Evolutionary conservation across 108 stramenopile species (phyloP).

Genomic region (Nitzschia sp.): DNA sequence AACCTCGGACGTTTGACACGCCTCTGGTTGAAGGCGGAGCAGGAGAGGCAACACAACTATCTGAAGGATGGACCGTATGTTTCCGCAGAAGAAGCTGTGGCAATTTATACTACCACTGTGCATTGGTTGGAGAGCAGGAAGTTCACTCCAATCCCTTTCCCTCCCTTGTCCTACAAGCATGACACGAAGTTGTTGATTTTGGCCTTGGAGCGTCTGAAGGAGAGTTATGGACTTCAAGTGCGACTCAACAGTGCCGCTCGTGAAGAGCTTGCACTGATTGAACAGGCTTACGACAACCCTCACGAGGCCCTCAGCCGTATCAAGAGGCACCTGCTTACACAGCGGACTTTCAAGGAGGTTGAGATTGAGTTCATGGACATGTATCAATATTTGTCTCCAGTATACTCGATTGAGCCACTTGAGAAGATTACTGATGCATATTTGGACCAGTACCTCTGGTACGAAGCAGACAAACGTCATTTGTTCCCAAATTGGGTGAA

Average conservation of each 20-base stretch:
- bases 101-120: slow-evolving; percentile 99
- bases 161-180: slow-evolving; percentile 99
- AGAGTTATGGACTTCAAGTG: slow-evolving; percentile 90
- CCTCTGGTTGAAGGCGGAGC: slow-evolving; percentile 99
- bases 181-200: slow-evolving; percentile 99
- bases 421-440: slow-evolving; percentile 99
- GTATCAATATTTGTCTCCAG: slow-evolving; percentile 95
- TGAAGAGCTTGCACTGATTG: slow-evolving; percentile 97
- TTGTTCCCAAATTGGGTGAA: slow-evolving; percentile 97
- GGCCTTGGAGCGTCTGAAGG: slow-evolving; percentile 98
- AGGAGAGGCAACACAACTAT: slow-evolving; percentile 99
- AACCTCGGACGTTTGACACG: slow-evolving; percentile 97
- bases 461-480: slow-evolving; percentile 98
- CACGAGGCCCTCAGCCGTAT: slow-evolving; percentile 98
- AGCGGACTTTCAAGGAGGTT: slow-evolving; percentile 99
- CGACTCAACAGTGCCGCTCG: slow-evolving; percentile 94
- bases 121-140: slow-evolving; percentile 99
- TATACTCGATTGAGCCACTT: slow-evolving; percentile 96
- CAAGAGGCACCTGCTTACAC: slow-evolving; percentile 97
- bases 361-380: slow-evolving; percentile 99
- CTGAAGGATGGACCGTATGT: slow-evolving; percentile 98
- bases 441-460: slow-evolving; percentile 99
- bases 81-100: slow-evolving; percentile 98
- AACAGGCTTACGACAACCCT: slow-evolving; percentile 99
- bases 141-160: slow-evolving; percentile 99